Base-by-base conservation (phyloP, 2,329 filamentous ascomycete species). In the Chaetothyriales sp. region DNA sequence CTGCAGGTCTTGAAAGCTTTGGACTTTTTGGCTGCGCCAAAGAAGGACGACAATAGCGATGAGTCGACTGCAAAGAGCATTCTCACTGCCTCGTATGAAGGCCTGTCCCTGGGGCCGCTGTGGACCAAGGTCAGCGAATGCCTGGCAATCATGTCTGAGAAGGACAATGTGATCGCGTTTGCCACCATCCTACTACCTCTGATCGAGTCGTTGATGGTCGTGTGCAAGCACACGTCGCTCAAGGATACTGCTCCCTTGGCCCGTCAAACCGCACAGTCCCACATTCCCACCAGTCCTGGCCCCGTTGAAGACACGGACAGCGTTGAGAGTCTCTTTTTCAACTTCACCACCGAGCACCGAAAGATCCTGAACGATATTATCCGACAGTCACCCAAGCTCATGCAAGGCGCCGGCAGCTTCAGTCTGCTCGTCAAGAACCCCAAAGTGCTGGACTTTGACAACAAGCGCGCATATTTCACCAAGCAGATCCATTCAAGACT, bases 391-490 rank as follows among this genome's bases (percentile, higher is more conserved):
- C 92, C 94, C 28, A 94, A 95, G 68, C 80, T 98, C 58, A 98
- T 98, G 94, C 59, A 61, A 50, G 59, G 59, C 43, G 95, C 90
- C 54, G 92, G 92, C 50, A 95, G 90, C 2, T 95, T 98, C 70
- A 89, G 90, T 9, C 77, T 98, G 15, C 73, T 98, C 47, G 92
- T 97, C 57, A 95, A 95, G 75, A 98, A 98, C 65, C 94, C 92
- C 22, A 98, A 97, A 76, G 94, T 98, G 2, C 75, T 98, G 10
- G 92, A 98, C 65, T 98, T 98, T 63, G 92, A 98, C 72, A 98
- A 98, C 73, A 98, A 98, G 75, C 89, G 92, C 63, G 97, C 94
- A 70, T 98, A 94, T 76, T 98, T 98, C 75, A 95, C 82, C 66
- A 85, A 92, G 55, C 89, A 88, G 63, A 83, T 98, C 9, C 92